Evolutionary conservation across 148 eudicot genomes (phyloP).

Genomic region (Rhododendron vialii): DNA sequence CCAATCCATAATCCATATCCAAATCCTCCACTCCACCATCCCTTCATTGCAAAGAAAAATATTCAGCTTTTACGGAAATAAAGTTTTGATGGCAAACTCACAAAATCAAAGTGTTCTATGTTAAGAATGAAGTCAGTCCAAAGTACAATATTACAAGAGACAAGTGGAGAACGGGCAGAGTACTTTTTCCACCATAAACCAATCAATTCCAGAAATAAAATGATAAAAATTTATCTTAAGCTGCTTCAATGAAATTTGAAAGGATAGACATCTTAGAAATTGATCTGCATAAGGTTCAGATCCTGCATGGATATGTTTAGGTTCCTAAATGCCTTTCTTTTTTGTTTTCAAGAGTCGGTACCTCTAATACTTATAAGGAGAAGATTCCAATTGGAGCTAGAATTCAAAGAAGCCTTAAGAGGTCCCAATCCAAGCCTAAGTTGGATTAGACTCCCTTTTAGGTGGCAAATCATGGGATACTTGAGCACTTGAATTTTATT

Average conservation of each 20-base stretch:
- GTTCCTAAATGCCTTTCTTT: background rate
- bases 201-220: background rate
- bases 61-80: slow-evolving; percentile 5
- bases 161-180: background rate
- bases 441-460: background rate
- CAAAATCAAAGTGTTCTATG: background rate
- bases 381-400: background rate
- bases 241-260: background rate
- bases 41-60: slow-evolving; percentile 48
- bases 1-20: slow-evolving; percentile 93
- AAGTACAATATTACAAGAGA: background rate
- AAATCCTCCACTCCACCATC: slow-evolving; percentile 97
- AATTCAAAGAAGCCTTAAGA: background rate
- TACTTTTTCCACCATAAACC: background rate
- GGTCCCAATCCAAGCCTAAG: slow-evolving; percentile 4
- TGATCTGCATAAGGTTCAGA: background rate
- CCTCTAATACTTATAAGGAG: background rate
- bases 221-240: background rate
- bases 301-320: background rate
- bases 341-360: background rate
- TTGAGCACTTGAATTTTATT: background rate
- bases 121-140: background rate
- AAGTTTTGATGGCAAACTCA: background rate
- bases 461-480: background rate
- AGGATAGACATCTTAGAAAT: background rate